Evolutionary conservation across 2,329 filamentous ascomycete species (phyloP).

Genomic region (Pseudogymnoascus sp.): DNA sequence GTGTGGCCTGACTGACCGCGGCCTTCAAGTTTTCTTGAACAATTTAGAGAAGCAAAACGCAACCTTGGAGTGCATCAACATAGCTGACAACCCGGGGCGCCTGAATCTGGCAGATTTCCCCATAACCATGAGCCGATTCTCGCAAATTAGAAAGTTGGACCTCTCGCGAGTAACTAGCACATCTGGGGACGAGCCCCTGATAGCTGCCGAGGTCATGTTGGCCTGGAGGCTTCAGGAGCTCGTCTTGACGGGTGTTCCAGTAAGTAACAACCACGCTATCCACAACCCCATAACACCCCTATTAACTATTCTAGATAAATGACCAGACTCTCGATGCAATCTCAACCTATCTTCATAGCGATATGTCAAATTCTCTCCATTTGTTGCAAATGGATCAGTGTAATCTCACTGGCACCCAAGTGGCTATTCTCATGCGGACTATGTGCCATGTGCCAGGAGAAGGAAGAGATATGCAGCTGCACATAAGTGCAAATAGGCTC

Average conservation of each 20-base stretch:
- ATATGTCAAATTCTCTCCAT: conserved; percentile 50
- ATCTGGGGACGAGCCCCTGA: conserved; percentile 53
- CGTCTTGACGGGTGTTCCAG: conserved; percentile 51
- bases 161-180: conserved; percentile 57
- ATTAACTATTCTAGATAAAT: conserved; percentile 38
- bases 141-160: conserved; percentile 56
- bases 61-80: conserved; percentile 57
- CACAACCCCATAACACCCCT: conserved; percentile 11
- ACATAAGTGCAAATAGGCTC: conserved; percentile 50
- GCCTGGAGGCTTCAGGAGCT: conserved; percentile 61
- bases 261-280: conserved; percentile 21
- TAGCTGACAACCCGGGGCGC: conserved; percentile 58
- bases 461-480: conserved; percentile 52
- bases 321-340: conserved; percentile 56
- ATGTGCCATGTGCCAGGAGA: conserved; percentile 44
- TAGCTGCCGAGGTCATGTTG: conserved; percentile 56
- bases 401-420: conserved; percentile 54
- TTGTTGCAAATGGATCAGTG: conserved; percentile 59
- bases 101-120: conserved; percentile 57
- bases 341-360: conserved; percentile 52
- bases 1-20: conserved; percentile 50
- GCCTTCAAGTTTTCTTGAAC: conserved; percentile 54
- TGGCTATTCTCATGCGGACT: conserved; percentile 56
- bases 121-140: conserved; percentile 57
- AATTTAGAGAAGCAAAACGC: conserved; percentile 56